These are phyloP conservation scores for Exophiala viscosa DNA, from an alignment of 2,329 filamentous ascomycete genomes.

Conservation along the genomic window DNA sequence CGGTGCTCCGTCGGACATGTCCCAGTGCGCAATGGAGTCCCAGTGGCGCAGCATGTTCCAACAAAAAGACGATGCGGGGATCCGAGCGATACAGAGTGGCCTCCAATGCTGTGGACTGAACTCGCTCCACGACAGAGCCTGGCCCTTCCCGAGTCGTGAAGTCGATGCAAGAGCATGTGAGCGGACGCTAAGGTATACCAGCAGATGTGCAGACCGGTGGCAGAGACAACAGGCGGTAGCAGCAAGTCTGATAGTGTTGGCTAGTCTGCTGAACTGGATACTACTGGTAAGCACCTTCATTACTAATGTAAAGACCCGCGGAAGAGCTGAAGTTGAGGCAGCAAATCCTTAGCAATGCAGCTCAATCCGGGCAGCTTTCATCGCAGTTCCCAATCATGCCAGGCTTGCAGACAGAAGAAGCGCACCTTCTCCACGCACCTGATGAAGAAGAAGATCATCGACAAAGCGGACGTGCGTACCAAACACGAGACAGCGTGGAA, in stretches of 20 bases:
- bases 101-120: slow-evolving; percentile 36
- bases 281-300: slow-evolving; percentile 11
- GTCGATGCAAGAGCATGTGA: slow-evolving; percentile 35
- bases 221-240: slow-evolving; percentile 28
- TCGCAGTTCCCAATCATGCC: not conserved
- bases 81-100: slow-evolving; percentile 34
- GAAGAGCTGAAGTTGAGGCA: not conserved
- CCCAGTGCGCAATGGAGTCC: slow-evolving; percentile 32
- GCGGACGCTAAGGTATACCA: slow-evolving; percentile 31
- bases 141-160: slow-evolving; percentile 36
- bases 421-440: not conserved
- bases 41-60: slow-evolving; percentile 35
- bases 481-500: not conserved
- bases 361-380: not conserved
- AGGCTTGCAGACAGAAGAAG: not conserved
- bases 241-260: slow-evolving; percentile 30
- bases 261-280: slow-evolving; percentile 14
- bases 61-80: slow-evolving; percentile 31
- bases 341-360: not conserved
- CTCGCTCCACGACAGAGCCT: slow-evolving; percentile 37
- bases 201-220: slow-evolving; percentile 34
- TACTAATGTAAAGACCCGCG: not conserved
- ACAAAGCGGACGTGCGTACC: not conserved
- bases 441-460: not conserved
- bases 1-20: slow-evolving; percentile 28